phyloP scores from a whole-genome alignment of 306 rosid genomes.

The Trichosanthes cucumerina region DNA sequence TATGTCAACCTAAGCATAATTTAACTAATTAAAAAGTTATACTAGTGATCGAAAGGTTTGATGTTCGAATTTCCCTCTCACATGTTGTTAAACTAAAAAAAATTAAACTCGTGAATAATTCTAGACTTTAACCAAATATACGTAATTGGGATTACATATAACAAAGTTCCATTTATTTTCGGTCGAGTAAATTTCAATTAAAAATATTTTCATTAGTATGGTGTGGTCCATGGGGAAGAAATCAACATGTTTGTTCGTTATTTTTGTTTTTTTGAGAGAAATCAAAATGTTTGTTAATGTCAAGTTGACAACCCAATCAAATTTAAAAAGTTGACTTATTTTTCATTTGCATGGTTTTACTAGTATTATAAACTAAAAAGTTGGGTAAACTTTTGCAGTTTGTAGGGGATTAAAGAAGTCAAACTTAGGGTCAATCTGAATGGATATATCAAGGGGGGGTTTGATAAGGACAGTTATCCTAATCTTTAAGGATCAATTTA shows the following conservation, averaged over 20 bases:
- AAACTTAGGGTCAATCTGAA: not conserved
- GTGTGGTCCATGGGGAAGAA: not conserved
- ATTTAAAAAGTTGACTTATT: not conserved
- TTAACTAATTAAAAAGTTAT: no score
- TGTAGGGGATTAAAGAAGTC: not conserved
- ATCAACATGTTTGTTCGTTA: no score
- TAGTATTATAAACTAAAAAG: not conserved
- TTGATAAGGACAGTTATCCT: conserved; percentile 8
- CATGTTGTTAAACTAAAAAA: no score
- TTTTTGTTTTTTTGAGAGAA: no score
- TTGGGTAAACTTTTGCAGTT: not conserved
- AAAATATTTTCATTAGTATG: not conserved
- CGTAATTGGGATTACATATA: not conserved
- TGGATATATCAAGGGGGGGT: not conserved
- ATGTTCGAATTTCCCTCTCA: no score
- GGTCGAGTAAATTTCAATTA: not conserved
- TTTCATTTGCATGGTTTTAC: not conserved
- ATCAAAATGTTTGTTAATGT: not conserved
- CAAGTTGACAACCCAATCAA: not conserved
- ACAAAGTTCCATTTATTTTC: not conserved
- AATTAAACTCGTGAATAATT: not conserved
- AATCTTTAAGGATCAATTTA: not conserved
- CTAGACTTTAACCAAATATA: not conserved
- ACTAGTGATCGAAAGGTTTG: no score
- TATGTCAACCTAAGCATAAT: no score